These are phyloP conservation scores for Rossbeevera mucosa DNA, from an alignment of 768 basidiomycete species.

Conservation along the genomic window DNA sequence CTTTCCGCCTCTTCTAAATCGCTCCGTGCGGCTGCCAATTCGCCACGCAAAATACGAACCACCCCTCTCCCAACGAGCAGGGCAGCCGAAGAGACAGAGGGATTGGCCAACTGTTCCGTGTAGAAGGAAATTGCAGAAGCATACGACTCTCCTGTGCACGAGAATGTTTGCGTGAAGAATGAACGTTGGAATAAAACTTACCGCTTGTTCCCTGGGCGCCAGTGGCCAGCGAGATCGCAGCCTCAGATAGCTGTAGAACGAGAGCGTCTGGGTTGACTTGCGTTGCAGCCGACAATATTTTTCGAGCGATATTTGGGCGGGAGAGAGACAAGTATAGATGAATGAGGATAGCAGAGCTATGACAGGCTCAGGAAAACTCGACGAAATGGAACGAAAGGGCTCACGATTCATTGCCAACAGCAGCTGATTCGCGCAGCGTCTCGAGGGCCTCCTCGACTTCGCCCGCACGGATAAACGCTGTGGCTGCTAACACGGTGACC, in stretches of 20 bases:
- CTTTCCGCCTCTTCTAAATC: conserved; percentile 66
- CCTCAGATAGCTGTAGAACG: conserved; percentile 85
- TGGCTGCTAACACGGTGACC: conserved; percentile 80
- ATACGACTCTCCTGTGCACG: conserved; percentile 29
- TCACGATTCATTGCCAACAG: conserved; percentile 84
- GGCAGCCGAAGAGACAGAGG: conserved; percentile 68
- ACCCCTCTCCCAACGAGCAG: conserved; percentile 77
- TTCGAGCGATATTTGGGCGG: conserved; percentile 81
- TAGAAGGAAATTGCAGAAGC: conserved; percentile 57
- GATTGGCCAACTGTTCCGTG: conserved; percentile 79
- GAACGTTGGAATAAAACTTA: conserved; percentile 27
- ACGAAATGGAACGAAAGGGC: conserved; percentile 22
- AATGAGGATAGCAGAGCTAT: conserved; percentile 73
- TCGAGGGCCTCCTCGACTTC: conserved; percentile 92
- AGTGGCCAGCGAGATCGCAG: conserved; percentile 69
- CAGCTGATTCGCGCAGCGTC: conserved; percentile 67
- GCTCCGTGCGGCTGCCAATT: conserved; percentile 70
- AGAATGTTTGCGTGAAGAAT: neutral
- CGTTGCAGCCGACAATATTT: conserved; percentile 79
- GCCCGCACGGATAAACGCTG: conserved; percentile 76
- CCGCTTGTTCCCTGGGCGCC: conserved; percentile 61
- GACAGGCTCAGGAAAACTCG: neutral
- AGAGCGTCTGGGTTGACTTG: conserved; percentile 87
- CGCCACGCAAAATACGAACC: conserved; percentile 71
- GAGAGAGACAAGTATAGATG: conserved; percentile 91